A percentile compares a stretch with the other conserved stretches of the same genome.
Evolutionary conservation across 495 filamentous ascomycete species (phyloP).

Genomic region (Venustampulla echinocandica): DNA sequence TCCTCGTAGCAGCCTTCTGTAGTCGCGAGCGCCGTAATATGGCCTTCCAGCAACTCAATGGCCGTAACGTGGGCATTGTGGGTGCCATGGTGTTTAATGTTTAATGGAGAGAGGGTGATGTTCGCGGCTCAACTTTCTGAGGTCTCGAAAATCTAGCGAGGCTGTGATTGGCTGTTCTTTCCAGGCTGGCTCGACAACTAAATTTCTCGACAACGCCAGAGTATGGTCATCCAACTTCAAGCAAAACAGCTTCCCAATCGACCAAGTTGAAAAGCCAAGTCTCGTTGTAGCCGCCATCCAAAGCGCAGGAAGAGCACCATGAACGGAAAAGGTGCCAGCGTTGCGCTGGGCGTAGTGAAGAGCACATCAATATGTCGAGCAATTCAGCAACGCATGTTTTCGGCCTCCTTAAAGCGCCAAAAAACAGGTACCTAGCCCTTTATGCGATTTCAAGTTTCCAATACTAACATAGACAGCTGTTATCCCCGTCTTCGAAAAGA

Average conservation of each 20-base stretch:
- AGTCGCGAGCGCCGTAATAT: slow-evolving; percentile 39
- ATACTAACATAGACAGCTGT: slow-evolving; percentile 21
- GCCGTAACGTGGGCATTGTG: slow-evolving; percentile 49
- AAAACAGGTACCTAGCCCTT: slow-evolving; percentile 14
- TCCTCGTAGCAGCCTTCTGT: slow-evolving; percentile 20
- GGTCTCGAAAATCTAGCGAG: slow-evolving; percentile 14
- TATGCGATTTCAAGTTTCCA: neutral
- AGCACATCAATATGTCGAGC: neutral
- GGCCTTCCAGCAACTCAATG: slow-evolving; percentile 58
- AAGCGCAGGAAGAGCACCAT: too few species aligned
- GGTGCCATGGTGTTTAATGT: slow-evolving; percentile 45
- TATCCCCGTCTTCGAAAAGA: slow-evolving; percentile 42
- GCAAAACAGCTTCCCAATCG: too few species aligned
- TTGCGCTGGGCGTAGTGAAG: neutral
- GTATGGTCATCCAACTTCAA: neutral
- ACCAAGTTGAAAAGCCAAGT: too few species aligned
- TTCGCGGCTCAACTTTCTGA: slow-evolving; percentile 8
- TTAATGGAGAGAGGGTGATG: slow-evolving; percentile 11
- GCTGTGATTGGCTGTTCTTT: slow-evolving; percentile 14
- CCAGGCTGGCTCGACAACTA: neutral
- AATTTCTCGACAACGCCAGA: neutral
- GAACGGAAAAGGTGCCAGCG: too few species aligned
- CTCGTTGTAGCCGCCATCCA: too few species aligned
- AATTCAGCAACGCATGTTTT: slow-evolving; percentile 10
- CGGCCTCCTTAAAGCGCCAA: slow-evolving; percentile 8